These are phyloP conservation scores for Ustilago hordei DNA, from an alignment of 1,284 basidiomycete genomes.

Conservation along the genomic window DNA sequence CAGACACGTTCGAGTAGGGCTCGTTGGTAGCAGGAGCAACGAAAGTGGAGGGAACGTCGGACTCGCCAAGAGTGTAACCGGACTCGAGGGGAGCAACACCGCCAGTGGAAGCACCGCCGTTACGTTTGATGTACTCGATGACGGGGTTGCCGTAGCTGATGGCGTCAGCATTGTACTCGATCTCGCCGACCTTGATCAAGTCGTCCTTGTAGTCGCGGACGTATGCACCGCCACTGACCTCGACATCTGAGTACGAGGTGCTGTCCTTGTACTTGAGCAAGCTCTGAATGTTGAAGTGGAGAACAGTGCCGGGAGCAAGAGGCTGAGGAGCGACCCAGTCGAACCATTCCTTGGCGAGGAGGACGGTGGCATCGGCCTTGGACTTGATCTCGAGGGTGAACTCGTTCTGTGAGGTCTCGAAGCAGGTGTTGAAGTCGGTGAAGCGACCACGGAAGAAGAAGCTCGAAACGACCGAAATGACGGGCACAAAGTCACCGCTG, in stretches of 20 bases:
- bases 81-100: conserved; percentile 82
- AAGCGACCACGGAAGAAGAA: conserved; percentile 98
- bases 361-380: conserved; percentile 86
- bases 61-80: conserved; percentile 55
- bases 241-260: conserved; percentile 82
- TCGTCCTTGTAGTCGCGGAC: conserved; percentile 64
- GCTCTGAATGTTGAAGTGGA: conserved; percentile 89
- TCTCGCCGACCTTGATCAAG: conserved; percentile 58
- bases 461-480: conserved; percentile 92
- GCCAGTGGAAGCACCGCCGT: conserved; percentile 80
- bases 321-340: conserved; percentile 87
- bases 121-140: conserved; percentile 89
- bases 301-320: conserved; percentile 78
- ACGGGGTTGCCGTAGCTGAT: conserved; percentile 81
- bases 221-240: conserved; percentile 77
- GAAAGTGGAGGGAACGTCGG: conserved; percentile 52
- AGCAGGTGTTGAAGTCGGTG: conserved; percentile 92
- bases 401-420: conserved; percentile 85
- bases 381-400: conserved; percentile 82
- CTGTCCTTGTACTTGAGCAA: conserved; percentile 92
- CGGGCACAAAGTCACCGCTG: conserved; percentile 82
- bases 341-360: conserved; percentile 98
- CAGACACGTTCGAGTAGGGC: conserved; percentile 93
- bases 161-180: conserved; percentile 60
- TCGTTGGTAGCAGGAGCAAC: conserved; percentile 82